phyloP scores from a whole-genome alignment of 2,329 filamentous ascomycete species.

The Fusarium poae region DNA sequence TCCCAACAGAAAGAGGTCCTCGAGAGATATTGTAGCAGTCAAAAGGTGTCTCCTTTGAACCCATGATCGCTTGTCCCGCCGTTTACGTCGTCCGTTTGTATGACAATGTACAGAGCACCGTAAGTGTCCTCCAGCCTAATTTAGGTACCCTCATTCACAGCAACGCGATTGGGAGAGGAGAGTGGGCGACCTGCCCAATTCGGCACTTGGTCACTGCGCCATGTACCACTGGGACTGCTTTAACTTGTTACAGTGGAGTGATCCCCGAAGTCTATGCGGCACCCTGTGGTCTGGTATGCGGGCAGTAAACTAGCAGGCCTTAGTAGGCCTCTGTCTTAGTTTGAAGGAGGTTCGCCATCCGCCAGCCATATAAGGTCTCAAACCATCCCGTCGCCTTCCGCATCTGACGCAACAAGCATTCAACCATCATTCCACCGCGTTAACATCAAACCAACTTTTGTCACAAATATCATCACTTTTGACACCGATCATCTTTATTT shows the following conservation, averaged over 20 bases:
- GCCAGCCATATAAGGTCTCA: conserved; percentile 35
- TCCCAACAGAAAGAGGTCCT: not conserved
- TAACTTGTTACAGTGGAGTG: conserved; percentile 35
- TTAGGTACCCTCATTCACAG: conserved; percentile 25
- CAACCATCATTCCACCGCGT: conserved; percentile 12
- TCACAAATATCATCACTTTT: conserved; percentile 9
- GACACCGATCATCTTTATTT: not conserved
- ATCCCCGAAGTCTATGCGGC: conserved; percentile 15
- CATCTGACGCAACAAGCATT: conserved; percentile 30
- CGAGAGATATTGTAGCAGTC: not conserved
- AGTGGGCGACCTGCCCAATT: conserved; percentile 33
- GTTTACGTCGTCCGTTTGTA: conserved; percentile 23
- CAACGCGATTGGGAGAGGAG: conserved; percentile 30
- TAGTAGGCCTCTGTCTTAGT: not conserved
- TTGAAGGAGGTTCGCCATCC: conserved; percentile 10
- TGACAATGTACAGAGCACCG: conserved; percentile 14
- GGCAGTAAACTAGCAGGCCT: conserved; percentile 21
- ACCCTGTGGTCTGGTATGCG: conserved; percentile 26
- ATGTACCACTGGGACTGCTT: conserved; percentile 29
- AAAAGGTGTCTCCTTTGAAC: not conserved
- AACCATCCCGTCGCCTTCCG: conserved; percentile 17
- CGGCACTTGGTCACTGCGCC: conserved; percentile 18
- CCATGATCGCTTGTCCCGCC: conserved; percentile 17
- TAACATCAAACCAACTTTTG: conserved; percentile 6
- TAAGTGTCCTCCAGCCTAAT: conserved; percentile 4